These are phyloP conservation scores for Podaxis pistillaris DNA, from an alignment of 768 basidiomycete genomes.

Conservation along the genomic window DNA sequence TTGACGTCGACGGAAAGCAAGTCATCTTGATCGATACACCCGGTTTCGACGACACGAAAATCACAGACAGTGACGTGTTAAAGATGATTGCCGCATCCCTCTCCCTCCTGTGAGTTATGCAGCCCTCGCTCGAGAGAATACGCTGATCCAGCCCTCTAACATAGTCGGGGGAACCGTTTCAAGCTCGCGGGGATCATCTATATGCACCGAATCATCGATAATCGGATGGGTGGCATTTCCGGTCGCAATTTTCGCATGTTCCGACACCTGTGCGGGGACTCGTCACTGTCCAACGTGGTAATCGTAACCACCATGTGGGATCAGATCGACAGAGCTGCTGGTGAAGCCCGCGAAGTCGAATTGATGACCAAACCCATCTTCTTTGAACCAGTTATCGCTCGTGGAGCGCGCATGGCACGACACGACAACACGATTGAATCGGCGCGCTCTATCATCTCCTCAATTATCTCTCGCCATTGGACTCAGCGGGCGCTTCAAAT, in stretches of 20 bases:
- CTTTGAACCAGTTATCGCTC: slow-evolving; percentile 47
- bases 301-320: slow-evolving; percentile 51
- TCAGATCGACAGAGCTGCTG: slow-evolving; percentile 31
- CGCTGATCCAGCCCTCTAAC: slow-evolving; percentile 14
- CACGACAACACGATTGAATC: slow-evolving; percentile 37
- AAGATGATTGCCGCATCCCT: slow-evolving; percentile 47
- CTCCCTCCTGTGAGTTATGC: slow-evolving; percentile 27
- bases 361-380: slow-evolving; percentile 35
- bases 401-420: slow-evolving; percentile 41
- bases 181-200: slow-evolving; percentile 53
- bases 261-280: slow-evolving; percentile 44
- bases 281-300: slow-evolving; percentile 42
- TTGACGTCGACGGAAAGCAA: slow-evolving; percentile 38
- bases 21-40: slow-evolving; percentile 58
- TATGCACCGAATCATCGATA: slow-evolving; percentile 46
- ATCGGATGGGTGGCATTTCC: slow-evolving; percentile 41
- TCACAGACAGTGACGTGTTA: slow-evolving; percentile 46
- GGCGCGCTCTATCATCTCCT: slow-evolving; percentile 39
- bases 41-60: slow-evolving; percentile 55
- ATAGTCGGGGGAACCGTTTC: slow-evolving; percentile 29
- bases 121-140: neutral
- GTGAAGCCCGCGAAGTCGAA: slow-evolving; percentile 40
- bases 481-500: slow-evolving; percentile 45
- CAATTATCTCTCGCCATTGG: slow-evolving; percentile 27
- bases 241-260: slow-evolving; percentile 48